Conservation (phyloP, 1,284 basidiomycete genomes). For the Neonothopanus nambi region DNA sequence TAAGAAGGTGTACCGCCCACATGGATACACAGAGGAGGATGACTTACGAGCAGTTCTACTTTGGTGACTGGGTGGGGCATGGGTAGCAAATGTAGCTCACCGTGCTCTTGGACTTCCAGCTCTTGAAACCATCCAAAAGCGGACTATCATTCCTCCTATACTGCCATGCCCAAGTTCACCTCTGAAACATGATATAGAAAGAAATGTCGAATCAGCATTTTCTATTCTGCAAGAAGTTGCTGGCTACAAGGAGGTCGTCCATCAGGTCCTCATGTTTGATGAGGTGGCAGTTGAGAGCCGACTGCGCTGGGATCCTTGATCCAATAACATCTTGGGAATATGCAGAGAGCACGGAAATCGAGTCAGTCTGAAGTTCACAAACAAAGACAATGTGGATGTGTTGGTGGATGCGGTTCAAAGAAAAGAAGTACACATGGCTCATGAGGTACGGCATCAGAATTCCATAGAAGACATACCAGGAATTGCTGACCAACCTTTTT, state of each 20-base stretch:
- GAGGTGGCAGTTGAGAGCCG: slow-evolving; percentile 26
- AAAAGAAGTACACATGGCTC: too few species aligned
- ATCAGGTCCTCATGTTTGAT: slow-evolving; percentile 28
- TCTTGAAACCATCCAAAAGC: slow-evolving; percentile 17
- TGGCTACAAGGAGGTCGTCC: slow-evolving; percentile 7
- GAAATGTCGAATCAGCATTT: slow-evolving; percentile 15
- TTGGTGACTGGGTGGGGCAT: slow-evolving; percentile 14
- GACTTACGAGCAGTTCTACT: background rate
- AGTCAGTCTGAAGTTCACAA: slow-evolving; percentile 21
- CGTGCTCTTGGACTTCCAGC: slow-evolving; percentile 19
- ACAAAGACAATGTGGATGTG: slow-evolving; percentile 22
- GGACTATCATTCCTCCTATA: slow-evolving; percentile 17
- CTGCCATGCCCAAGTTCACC: slow-evolving; percentile 22
- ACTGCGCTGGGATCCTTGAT: slow-evolving; percentile 25
- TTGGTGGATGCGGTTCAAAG: too few species aligned
- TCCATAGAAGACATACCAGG: too few species aligned
- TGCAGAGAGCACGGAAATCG: slow-evolving; percentile 30
- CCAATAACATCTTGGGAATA: slow-evolving; percentile 29
- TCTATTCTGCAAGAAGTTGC: background rate
- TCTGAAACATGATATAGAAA: slow-evolving; percentile 17
- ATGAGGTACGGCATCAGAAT: too few species aligned
- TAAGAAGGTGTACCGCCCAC: background rate
- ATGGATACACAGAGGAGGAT: background rate
- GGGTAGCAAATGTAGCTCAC: slow-evolving; percentile 26
- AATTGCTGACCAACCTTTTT: too few species aligned